Evolutionary conservation across 768 basidiomycete species (phyloP), one percentile per base, ranked within the genome.

Genomic region (Kwoniella newhampshirensis): DNA sequence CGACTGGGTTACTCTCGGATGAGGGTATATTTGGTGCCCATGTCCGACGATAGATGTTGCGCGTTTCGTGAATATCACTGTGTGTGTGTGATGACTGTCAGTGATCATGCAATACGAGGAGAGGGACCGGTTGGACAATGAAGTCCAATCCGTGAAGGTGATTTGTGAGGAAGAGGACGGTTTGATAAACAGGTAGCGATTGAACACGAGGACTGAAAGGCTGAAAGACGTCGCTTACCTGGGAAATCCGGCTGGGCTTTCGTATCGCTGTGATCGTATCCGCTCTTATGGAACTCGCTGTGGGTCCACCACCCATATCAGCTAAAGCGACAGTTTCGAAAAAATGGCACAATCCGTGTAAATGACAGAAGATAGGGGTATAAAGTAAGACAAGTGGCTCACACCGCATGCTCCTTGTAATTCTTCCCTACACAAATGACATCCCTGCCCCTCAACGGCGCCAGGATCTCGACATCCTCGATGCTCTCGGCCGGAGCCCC

Each of bases 401-500:
- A 66, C 59, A 57, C 59, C 28, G 57, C 64, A 52, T 65, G 63
- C 13, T 63, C 70, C 28, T 44, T 60, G 41, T 66, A 73, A 51
- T 73, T 73, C 56, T 73, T 73, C 1, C 68, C 71, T 9, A 73
- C 63, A 35, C 67, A 65, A 6, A 73, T 52, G 2, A 73, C 63
- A 56, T 73, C 71, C 35, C 71, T 45, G 4, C 69, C 70, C 18
- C 55, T 40, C 35, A 73, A 44, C 5, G 71, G 71, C 1, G 71
- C 64, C 13, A 64, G 50, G 15, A 64, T 56, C 28, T 67, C 53
- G 3, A 73, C 67, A 28, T 60, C 59, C 1, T n/a, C 25, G n/a
- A 73, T 18, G 27, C 54, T 49, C 51, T 69, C 80, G 27, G 80
- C 82, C 4, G 82, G 83, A 54, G 84, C 82, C 8, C 78, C 79